These are phyloP conservation scores for Pisolithus sp. DNA, from an alignment of 768 basidiomycete genomes.

Conservation along the genomic window DNA sequence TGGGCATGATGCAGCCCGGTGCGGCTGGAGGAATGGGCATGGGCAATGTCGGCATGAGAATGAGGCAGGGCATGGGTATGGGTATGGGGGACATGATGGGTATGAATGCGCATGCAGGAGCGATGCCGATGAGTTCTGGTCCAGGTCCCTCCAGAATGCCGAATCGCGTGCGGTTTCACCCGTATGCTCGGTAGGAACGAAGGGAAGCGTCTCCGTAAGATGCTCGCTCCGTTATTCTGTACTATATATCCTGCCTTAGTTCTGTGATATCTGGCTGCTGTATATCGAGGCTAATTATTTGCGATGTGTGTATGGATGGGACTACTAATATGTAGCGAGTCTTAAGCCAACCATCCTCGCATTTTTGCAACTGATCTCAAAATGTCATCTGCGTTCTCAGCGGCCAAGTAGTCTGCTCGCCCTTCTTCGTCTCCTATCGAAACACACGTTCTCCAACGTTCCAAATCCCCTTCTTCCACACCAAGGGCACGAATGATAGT, in stretches of 20 bases:
- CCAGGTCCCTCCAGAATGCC: constrained; percentile 44
- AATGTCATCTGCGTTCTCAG: constrained; percentile 16
- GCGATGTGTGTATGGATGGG: background rate
- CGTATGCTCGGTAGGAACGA: constrained; percentile 47
- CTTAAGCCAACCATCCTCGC: constrained; percentile 24
- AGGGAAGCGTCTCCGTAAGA: background rate
- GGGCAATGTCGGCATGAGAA: constrained; percentile 31
- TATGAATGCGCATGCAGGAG: constrained; percentile 29
- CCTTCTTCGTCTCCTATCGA: constrained; percentile 51
- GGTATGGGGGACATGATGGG: constrained; percentile 26
- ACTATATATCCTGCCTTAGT: constrained; percentile 25
- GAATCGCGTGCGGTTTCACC: constrained; percentile 56
- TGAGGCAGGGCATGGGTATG: constrained; percentile 30
- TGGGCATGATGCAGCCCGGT: constrained; percentile 25
- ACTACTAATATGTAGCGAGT: background rate
- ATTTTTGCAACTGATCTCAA: constrained; percentile 22
- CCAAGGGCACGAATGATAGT: constrained; percentile 90
- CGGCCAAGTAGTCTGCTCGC: constrained; percentile 6
- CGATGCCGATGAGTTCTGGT: constrained; percentile 37
- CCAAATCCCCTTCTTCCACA: constrained; percentile 76
- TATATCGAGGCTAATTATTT: constrained; percentile 10
- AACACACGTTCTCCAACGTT: constrained; percentile 70
- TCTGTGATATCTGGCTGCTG: constrained; percentile 5
- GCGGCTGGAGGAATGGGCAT: constrained; percentile 27
- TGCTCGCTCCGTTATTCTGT: constrained; percentile 13